Percentiles rank a stretch among this genome's conserved stretches.
Conservation (phyloP, 257 asterid genomes). For the Gynochthodes officinalis region DNA sequence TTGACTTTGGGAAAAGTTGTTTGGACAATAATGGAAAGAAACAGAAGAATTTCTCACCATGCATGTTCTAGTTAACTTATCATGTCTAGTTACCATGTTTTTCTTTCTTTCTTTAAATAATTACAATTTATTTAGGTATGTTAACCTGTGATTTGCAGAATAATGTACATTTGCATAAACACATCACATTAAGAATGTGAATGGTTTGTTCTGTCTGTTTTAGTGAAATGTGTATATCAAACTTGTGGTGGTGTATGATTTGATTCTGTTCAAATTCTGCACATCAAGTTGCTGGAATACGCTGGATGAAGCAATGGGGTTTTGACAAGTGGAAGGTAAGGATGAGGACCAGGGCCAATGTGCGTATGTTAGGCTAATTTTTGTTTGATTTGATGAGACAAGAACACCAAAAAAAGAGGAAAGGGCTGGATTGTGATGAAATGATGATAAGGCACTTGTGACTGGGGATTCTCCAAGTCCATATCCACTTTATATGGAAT, state of each 20-base stretch:
- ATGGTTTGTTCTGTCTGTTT: too few species aligned
- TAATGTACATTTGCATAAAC: too few species aligned
- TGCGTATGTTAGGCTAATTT: background rate
- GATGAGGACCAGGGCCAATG: slow-evolving; percentile 10
- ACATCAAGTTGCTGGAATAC: background rate
- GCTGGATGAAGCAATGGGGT: slow-evolving; percentile 32
- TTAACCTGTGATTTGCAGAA: too few species aligned
- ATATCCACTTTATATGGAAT: background rate
- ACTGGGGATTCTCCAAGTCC: slow-evolving; percentile 25
- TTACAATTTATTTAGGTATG: too few species aligned
- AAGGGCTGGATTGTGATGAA: too few species aligned
- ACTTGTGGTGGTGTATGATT: background rate
- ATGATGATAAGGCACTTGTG: slow-evolving; percentile 47
- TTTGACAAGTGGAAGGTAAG: slow-evolving; percentile 43
- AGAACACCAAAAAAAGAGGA: background rate
- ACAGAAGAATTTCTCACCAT: too few species aligned
- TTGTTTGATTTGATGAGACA: slow-evolving; percentile 17
- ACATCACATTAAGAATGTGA: too few species aligned
- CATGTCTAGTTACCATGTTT: too few species aligned
- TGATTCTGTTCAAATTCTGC: background rate
- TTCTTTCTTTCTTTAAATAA: too few species aligned
- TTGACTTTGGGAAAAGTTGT: background rate
- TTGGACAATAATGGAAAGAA: background rate
- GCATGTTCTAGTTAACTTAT: too few species aligned
- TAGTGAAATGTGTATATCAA: too few species aligned